These are phyloP conservation scores for Colletotrichum chlorophyti DNA, from an alignment of 2,329 filamentous ascomycete genomes.

Conservation along the genomic window DNA sequence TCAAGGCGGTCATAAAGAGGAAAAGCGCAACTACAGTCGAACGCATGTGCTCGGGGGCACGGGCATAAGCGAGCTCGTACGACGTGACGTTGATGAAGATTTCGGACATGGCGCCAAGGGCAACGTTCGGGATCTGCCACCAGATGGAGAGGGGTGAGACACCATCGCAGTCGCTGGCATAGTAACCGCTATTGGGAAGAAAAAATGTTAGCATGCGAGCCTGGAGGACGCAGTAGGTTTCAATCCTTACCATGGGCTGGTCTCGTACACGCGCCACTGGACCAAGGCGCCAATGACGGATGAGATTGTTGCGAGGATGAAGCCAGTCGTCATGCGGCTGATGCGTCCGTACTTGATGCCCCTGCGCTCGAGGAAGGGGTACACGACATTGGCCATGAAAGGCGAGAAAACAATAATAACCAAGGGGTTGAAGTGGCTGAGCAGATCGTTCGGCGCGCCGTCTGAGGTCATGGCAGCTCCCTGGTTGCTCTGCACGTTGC, in stretches of 20 bases:
- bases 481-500: slow-evolving; percentile 43
- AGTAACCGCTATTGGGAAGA: slow-evolving; percentile 46
- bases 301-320: slow-evolving; percentile 53
- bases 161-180: slow-evolving; percentile 46
- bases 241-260: slow-evolving; percentile 49
- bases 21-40: slow-evolving; percentile 63
- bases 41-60: slow-evolving; percentile 71
- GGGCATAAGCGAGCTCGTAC: slow-evolving; percentile 73
- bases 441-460: slow-evolving; percentile 65
- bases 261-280: slow-evolving; percentile 65
- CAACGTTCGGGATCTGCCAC: slow-evolving; percentile 55
- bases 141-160: slow-evolving; percentile 57
- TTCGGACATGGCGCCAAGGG: slow-evolving; percentile 60
- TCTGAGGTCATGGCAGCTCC: slow-evolving; percentile 51
- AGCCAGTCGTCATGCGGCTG: slow-evolving; percentile 63
- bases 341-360: slow-evolving; percentile 65
- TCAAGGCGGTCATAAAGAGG: slow-evolving; percentile 64
- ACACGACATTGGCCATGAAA: slow-evolving; percentile 59
- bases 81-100: slow-evolving; percentile 68
- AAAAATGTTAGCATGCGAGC: neutral
- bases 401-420: slow-evolving; percentile 65
- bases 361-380: slow-evolving; percentile 59
- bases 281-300: slow-evolving; percentile 64
- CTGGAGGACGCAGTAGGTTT: no score
- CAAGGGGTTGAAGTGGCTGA: slow-evolving; percentile 65